Evolutionary conservation across 208 protist species (phyloP).

Genomic region (Balamuthia mandrillaris): DNA sequence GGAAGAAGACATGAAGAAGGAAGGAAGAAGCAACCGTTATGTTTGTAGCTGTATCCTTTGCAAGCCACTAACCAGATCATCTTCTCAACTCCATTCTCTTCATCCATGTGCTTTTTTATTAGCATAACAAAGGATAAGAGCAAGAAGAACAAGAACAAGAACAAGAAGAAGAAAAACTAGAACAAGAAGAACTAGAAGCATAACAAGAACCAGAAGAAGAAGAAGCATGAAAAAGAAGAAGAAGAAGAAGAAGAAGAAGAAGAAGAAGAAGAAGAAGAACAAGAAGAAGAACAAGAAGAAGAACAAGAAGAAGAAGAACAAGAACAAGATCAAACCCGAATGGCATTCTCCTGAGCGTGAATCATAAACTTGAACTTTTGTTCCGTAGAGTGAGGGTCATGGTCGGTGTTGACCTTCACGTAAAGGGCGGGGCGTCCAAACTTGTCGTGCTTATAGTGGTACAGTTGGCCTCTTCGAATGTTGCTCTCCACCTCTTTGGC

Average conservation of each 20-base stretch:
- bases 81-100: conserved; percentile 32
- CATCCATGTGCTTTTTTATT: not conserved
- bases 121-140: too few relatives aligned
- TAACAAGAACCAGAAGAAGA: too few relatives aligned
- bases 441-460: conserved; percentile 18
- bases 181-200: not conserved
- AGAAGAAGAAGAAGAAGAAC: too few relatives aligned
- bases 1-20: too few relatives aligned
- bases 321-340: too few relatives aligned
- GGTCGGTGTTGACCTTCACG: conserved; percentile 17
- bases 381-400: not conserved
- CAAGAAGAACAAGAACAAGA: not conserved
- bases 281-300: too few relatives aligned
- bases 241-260: too few relatives aligned
- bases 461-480: not conserved
- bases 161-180: not conserved
- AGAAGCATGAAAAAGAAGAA: too few relatives aligned
- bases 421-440: not conserved
- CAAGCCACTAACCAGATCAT: conserved; percentile 30
- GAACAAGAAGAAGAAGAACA: too few relatives aligned
- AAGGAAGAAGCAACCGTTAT: too few relatives aligned
- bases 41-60: conserved; percentile 17
- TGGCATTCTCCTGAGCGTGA: conserved; percentile 11
- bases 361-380: conserved; percentile 35
- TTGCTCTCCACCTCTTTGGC: not conserved